Evolutionary conservation across 257 asterid genomes (phyloP).

Genomic region (Rhazya stricta): DNA sequence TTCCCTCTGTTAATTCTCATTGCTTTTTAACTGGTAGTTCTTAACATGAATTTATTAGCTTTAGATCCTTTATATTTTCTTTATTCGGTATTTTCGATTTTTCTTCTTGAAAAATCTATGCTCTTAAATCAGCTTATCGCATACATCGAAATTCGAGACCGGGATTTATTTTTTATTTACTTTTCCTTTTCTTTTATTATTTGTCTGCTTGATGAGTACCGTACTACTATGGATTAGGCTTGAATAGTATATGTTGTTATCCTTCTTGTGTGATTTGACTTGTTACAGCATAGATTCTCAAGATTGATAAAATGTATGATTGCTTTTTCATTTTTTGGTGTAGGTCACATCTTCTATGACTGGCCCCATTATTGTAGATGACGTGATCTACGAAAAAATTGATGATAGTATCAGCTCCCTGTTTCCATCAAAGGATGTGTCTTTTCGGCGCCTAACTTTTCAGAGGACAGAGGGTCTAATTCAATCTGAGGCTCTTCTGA

Average conservation of each 20-base stretch:
- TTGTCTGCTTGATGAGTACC: neutral
- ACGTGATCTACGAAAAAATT: conserved; percentile 60
- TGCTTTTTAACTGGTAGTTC: neutral
- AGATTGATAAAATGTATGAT: neutral
- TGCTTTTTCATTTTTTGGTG: neutral
- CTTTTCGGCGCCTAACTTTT: conserved; percentile 78
- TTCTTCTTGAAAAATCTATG: neutral
- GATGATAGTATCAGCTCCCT: conserved; percentile 40
- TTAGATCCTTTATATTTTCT: neutral
- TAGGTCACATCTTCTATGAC: conserved; percentile 75
- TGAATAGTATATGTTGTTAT: neutral
- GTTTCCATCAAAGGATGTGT: conserved; percentile 44
- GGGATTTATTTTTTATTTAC: neutral
- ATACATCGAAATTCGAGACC: neutral
- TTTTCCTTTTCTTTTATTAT: neutral
- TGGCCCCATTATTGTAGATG: conserved; percentile 82
- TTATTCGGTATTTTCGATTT: neutral
- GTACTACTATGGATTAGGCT: neutral
- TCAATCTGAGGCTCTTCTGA: conserved; percentile 89
- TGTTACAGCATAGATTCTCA: neutral
- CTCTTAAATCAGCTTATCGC: neutral
- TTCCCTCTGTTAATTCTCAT: neutral
- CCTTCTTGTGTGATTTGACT: neutral
- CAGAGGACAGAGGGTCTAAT: conserved; percentile 66
- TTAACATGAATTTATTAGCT: neutral